Evolutionary conservation across 1,284 basidiomycete genomes (phyloP).

Genomic region (Tilletia indica): DNA sequence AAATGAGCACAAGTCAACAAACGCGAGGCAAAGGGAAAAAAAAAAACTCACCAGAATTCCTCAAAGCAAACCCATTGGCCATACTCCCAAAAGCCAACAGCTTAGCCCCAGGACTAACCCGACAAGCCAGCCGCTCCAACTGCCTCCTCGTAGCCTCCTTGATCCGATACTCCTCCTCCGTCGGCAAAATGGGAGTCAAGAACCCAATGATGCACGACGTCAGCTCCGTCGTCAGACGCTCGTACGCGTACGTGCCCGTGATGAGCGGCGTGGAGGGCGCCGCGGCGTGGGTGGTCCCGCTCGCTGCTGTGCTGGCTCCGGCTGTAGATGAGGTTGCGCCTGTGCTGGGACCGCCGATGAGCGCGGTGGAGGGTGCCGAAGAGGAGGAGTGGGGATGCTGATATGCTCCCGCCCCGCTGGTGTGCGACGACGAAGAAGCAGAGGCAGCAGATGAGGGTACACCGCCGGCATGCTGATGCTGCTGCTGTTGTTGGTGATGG

Average conservation of each 20-base stretch:
- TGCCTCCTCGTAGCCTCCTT: constrained; percentile 95
- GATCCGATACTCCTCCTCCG: constrained; percentile 54
- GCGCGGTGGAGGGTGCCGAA: not conserved
- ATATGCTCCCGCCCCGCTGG: too few relatives aligned
- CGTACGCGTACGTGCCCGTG: constrained; percentile 27
- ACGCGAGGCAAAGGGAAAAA: constrained; percentile 24
- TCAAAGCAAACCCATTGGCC: constrained; percentile 86
- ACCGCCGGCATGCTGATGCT: not conserved
- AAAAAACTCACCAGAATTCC: constrained; percentile 76
- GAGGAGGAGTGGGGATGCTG: not conserved
- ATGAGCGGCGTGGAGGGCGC: not conserved
- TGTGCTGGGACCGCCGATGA: too few relatives aligned
- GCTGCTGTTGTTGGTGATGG: not conserved
- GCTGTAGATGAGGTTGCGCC: not conserved
- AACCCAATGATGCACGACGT: constrained; percentile 52
- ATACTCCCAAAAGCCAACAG: constrained; percentile 86
- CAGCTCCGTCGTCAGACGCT: constrained; percentile 50
- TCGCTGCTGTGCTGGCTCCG: too few relatives aligned
- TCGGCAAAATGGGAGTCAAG: constrained; percentile 51
- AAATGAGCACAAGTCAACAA: constrained; percentile 16
- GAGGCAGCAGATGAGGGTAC: not conserved
- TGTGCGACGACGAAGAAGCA: not conserved
- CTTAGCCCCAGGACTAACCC: constrained; percentile 86
- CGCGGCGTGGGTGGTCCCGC: too few relatives aligned
- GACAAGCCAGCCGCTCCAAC: constrained; percentile 88